These are phyloP conservation scores for Phytophthora melonis DNA, from an alignment of 352 stramenopile species.

Conservation along the genomic window DNA sequence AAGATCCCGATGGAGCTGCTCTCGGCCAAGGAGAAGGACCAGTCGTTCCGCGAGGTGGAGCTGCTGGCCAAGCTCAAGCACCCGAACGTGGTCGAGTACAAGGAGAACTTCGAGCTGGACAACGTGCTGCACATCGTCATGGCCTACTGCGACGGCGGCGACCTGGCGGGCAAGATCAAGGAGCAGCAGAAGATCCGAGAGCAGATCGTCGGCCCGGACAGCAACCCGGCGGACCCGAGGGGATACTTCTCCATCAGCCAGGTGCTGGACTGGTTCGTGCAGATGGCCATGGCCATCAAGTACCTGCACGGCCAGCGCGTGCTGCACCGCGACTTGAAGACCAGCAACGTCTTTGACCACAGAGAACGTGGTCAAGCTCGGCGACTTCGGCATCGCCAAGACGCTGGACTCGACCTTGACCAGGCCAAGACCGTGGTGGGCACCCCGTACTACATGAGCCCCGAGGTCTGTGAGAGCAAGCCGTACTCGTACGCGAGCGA, in stretches of 20 bases:
- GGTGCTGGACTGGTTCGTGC: conserved; percentile 92
- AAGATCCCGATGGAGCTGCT: conserved; percentile 90
- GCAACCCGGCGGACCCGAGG: conserved; percentile 20
- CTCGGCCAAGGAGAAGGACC: conserved; percentile 77
- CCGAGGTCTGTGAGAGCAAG: conserved; percentile 93
- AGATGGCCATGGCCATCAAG: conserved; percentile 95
- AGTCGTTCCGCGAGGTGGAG: conserved; percentile 88
- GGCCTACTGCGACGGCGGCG: conserved; percentile 95
- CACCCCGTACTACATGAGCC: conserved; percentile 95
- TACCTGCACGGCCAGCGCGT: conserved; percentile 94
- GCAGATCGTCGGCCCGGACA: conserved; percentile 25
- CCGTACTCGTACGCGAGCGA: conserved; percentile 94
- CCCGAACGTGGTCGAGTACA: conserved; percentile 96
- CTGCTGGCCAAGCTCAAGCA: conserved; percentile 92
- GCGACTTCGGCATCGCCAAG: conserved; percentile 94
- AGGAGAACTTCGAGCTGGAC: conserved; percentile 87
- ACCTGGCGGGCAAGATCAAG: conserved; percentile 76
- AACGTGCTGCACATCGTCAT: conserved; percentile 95
- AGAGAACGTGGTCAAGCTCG: conserved; percentile 91
- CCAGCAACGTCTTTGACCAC: conserved; percentile 94
- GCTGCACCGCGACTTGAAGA: conserved; percentile 95
- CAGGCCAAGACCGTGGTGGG: conserved; percentile 92
- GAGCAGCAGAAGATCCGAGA: conserved; percentile 51
- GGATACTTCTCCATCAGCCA: conserved; percentile 70
- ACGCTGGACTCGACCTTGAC: conserved; percentile 83